Percentiles rank a stretch among this genome's conserved stretches.
phyloP scores from a whole-genome alignment of 2,329 filamentous ascomycete genomes.

The Monilinia polystroma region DNA sequence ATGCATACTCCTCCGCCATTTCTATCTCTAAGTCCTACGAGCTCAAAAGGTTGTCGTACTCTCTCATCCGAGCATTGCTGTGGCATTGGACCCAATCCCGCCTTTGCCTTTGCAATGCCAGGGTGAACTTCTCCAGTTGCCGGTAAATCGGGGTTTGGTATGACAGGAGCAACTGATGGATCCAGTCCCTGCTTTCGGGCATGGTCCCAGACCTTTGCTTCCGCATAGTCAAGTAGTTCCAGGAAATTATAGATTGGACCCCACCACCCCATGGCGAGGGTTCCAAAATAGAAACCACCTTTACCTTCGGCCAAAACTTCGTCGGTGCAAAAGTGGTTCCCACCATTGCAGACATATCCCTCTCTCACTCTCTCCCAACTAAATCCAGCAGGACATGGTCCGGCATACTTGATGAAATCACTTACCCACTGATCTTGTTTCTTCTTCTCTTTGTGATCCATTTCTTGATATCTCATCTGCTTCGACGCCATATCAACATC shows the following conservation, averaged over 20 bases:
- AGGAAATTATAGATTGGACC: not conserved
- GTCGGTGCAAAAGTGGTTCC: constrained; percentile 29
- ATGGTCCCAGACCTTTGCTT: not conserved
- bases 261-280: constrained; percentile 14
- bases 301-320: constrained; percentile 30
- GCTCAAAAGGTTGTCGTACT: not conserved
- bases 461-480: constrained; percentile 24
- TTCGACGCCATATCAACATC: constrained; percentile 28
- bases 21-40: not conserved
- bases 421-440: constrained; percentile 32
- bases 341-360: constrained; percentile 31
- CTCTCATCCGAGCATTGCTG: not conserved
- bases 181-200: not conserved
- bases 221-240: not conserved
- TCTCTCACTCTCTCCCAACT: constrained; percentile 24
- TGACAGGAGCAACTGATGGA: not conserved
- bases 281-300: constrained; percentile 25
- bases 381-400: constrained; percentile 25
- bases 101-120: constrained; percentile 10
- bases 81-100: not conserved
- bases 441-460: constrained; percentile 25
- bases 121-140: constrained; percentile 5
- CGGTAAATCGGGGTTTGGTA: not conserved
- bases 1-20: too few relatives aligned
- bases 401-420: constrained; percentile 13